Evolutionary conservation across 2,329 filamentous ascomycete species (phyloP), one percentile per base, ranked within the genome.

Genomic region (Metarhizium robertsii): DNA sequence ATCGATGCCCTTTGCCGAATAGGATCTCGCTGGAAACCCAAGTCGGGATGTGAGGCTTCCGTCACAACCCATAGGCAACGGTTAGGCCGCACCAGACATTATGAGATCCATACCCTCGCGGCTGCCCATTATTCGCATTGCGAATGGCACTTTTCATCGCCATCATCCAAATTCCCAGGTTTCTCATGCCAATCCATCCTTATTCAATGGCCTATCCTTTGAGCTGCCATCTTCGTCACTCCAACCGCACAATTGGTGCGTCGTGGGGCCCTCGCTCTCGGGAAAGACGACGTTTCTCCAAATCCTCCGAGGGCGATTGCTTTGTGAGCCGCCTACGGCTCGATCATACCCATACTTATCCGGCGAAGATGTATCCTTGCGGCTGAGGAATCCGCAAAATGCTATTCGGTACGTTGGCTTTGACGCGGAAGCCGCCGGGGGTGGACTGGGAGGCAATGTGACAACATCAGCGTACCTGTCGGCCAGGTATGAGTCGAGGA

Each of bases 361-460:
- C 14, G 82, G 79, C 2, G 78, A 81, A 50, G 76, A 79, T 6
- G 78, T 90, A 6, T 73, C 80, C 2, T 62, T 73, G 25, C 73
- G 76, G 2, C 69, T 88, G 50, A 78, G 81, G 48, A 79, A 75
- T 53, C 83, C 87, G 0, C 76, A 76, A 13, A 78, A 78, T 60
- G 90, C 90, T 0, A 87, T 99, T 56, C 85, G 86, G 62, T 92
- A 96, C 75, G 91, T 97, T 10, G 92, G 94, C 0, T 97, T 97
- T 65, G 88, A 90, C 65, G 84, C 83, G 2, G 88, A 92, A 62
- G 79, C 83, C 30, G 78, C 79, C 6, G 72, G 77, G 51, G 72
- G 81, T 14, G 64, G 66, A 0, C 73, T 80, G 6, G 77, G 79
- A 2, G 78, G 79, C 2, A 74, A 74, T n/a, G 76, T 77, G 6